Percentiles rank a stretch among this genome's conserved stretches.
Conservation (phyloP, 768 basidiomycete species). For the Auriculariales sp. region DNA sequence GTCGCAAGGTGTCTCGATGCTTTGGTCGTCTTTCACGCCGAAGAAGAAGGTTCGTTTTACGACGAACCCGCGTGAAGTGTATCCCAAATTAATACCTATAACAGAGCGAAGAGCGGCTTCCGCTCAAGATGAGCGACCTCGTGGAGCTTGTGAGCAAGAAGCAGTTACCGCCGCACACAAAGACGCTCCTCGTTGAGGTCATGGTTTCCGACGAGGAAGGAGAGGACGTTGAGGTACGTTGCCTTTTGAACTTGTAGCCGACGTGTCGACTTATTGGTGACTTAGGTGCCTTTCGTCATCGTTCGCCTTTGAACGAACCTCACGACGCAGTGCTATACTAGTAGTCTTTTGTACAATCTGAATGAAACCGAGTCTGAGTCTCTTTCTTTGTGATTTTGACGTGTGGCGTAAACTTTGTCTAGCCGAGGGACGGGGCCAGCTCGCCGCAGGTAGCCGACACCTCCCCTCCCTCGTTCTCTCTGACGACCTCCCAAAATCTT, state of each 20-base stretch:
- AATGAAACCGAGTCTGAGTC: slow-evolving; percentile 78
- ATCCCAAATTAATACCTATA: background rate
- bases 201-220: slow-evolving; percentile 87
- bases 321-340: slow-evolving; percentile 63
- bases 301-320: slow-evolving; percentile 56
- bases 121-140: slow-evolving; percentile 80
- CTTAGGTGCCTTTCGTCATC: slow-evolving; percentile 71
- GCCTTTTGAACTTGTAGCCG: slow-evolving; percentile 1
- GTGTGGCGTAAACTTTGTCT: slow-evolving; percentile 26
- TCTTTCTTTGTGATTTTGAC: slow-evolving; percentile 47
- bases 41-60: slow-evolving; percentile 71
- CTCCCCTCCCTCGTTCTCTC: too few species aligned
- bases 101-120: slow-evolving; percentile 75
- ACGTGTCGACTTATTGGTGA: background rate
- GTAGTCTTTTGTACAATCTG: slow-evolving; percentile 64
- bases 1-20: slow-evolving; percentile 92
- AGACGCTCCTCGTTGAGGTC: slow-evolving; percentile 80
- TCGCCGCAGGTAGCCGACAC: too few species aligned
- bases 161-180: slow-evolving; percentile 68
- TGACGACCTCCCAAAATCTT: too few species aligned
- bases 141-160: slow-evolving; percentile 94
- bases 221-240: slow-evolving; percentile 83
- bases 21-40: slow-evolving; percentile 88
- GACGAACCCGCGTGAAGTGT: background rate
- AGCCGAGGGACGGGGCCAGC: too few species aligned